Conservation (phyloP, 768 basidiomycete genomes). For the Termitomyces sp. region DNA sequence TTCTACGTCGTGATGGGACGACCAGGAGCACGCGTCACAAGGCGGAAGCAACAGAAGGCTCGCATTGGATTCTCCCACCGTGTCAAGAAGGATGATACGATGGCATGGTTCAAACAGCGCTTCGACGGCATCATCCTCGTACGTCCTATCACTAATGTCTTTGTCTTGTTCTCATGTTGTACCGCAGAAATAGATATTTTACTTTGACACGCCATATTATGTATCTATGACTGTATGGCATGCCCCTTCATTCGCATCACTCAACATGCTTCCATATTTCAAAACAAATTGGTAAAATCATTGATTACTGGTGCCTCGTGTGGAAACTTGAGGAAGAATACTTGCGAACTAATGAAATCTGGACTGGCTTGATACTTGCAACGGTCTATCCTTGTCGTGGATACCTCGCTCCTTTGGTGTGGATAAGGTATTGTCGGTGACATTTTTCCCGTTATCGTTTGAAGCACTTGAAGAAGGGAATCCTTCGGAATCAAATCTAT, state of each 20-base stretch:
- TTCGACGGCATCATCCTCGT: slow-evolving; percentile 98
- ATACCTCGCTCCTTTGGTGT: background rate
- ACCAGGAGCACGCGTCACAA: slow-evolving; percentile 87
- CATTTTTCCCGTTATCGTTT: too few relatives aligned
- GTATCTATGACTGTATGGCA: slow-evolving; percentile 21
- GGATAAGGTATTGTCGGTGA: too few relatives aligned
- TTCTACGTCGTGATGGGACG: slow-evolving; percentile 98
- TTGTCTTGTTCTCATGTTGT: background rate
- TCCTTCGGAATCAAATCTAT: background rate
- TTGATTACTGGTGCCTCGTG: background rate
- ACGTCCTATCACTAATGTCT: slow-evolving; percentile 24
- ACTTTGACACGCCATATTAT: slow-evolving; percentile 12
- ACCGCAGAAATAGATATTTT: slow-evolving; percentile 17
- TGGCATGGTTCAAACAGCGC: slow-evolving; percentile 99
- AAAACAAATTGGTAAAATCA: slow-evolving; percentile 7
- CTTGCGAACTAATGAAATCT: background rate
- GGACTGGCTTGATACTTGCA: background rate
- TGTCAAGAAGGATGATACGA: slow-evolving; percentile 93
- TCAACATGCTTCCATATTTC: slow-evolving; percentile 2
- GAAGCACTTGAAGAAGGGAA: background rate
- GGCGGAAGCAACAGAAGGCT: slow-evolving; percentile 85
- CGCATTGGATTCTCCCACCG: slow-evolving; percentile 86
- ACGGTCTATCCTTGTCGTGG: background rate
- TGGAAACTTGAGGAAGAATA: background rate
- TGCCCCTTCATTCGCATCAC: slow-evolving; percentile 13